These are phyloP conservation scores for Xerocomus potaroensis DNA, from an alignment of 768 basidiomycete species.

Conservation along the genomic window DNA sequence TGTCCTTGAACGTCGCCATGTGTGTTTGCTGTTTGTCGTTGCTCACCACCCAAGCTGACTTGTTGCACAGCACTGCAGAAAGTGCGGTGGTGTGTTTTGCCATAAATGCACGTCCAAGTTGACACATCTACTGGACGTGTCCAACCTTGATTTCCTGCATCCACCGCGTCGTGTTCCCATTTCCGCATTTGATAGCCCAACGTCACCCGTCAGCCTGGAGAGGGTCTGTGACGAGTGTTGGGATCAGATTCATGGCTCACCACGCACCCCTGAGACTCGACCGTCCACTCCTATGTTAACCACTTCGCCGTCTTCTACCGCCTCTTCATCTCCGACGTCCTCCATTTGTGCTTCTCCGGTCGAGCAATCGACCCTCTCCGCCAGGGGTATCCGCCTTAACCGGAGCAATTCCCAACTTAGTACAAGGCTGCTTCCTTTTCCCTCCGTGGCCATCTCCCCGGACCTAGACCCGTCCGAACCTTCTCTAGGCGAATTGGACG, in stretches of 20 bases:
- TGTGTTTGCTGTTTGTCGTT: conserved; percentile 34
- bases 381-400: conserved; percentile 15
- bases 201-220: conserved; percentile 50
- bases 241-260: conserved; percentile 64
- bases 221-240: conserved; percentile 78
- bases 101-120: conserved; percentile 52
- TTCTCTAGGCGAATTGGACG: conserved; percentile 65
- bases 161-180: conserved; percentile 70
- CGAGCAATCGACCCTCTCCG: conserved; percentile 22
- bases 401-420: conserved; percentile 30
- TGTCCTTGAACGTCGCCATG: conserved; percentile 71
- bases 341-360: conserved; percentile 33
- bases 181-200: conserved; percentile 50
- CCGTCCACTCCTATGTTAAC: conserved; percentile 38
- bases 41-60: conserved; percentile 12
- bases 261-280: conserved; percentile 37
- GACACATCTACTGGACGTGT: conserved; percentile 69
- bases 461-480: conserved; percentile 36
- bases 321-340: conserved; percentile 31
- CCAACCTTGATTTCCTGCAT: conserved; percentile 62
- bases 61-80: conserved; percentile 65
- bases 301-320: conserved; percentile 28
- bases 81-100: conserved; percentile 80
- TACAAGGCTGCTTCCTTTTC: conserved; percentile 22
- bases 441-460: conserved; percentile 19